Evolutionary conservation across 1,139 yeast species (phyloP), one percentile per base, ranked within the genome.

Genomic region (Nakaseomyces delphensis): DNA sequence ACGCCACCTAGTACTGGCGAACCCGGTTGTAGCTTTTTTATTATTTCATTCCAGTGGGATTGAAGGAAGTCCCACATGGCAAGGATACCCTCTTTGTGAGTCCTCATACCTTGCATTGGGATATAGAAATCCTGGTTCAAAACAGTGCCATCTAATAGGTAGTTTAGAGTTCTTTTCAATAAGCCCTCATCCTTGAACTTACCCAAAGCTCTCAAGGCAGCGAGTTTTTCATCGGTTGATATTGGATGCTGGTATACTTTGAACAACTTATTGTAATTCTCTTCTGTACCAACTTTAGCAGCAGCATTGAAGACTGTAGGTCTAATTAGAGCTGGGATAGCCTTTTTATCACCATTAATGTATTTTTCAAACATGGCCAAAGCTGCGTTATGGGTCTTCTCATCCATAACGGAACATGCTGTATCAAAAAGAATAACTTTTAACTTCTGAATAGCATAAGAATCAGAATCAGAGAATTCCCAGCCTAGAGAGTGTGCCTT

Each of bases 51-150:
- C 89, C 93, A 87, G 62, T 87, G 79, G n/a, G 50, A 55, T 50
- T 74, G 74, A 53, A 81, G 60, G 95, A 96, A 89, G n/a, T 59
- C 49, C 87, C 91, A 89, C 51, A 80, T 65, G 15, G 76, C 74
- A 51, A 72, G 71, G 19, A 59, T 69, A 66, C 95, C 95, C 37
- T 68, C 70, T 45, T 66, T 69, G 56, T 77, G 79, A 14, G 74
- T 58, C 55, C 82, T 70, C 65, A 85, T 67, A 32, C 93, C 87
- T 48, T 69, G 74, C 74, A 89, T 70, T 53, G 94, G 87, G 48
- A 81, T 74, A 61, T 79, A 79, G 45, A 84, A 75, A 63, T 89
- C 97, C 68, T 89, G 97, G 58, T 83, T 80, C 51, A 87, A 71
- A 30, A 78, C 68, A 28, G 81, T 76, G 28, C 86, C 79, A 58